Base-by-base conservation (phyloP, 495 filamentous ascomycete genomes). In the Astrothelium subdiscretum region DNA sequence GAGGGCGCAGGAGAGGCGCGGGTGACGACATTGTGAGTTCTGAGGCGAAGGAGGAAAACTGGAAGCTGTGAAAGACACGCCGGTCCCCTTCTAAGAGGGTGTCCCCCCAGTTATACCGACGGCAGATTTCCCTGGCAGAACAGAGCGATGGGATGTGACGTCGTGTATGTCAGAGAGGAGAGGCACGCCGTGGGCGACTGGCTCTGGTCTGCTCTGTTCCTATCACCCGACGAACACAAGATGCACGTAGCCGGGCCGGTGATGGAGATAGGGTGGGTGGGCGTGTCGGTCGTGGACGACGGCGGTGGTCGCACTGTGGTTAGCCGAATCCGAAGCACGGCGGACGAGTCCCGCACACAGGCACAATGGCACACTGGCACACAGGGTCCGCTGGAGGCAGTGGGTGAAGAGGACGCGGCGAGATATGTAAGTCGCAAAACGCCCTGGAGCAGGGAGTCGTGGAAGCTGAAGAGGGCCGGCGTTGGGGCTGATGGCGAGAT, bases 1-100 rank as follows among this genome's bases (percentile, higher is more conserved):
- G 88, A 42, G 91, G 90, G 51, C 91, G 88, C 38, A 92, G 83
- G 59, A 95, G 83, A 58, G 91, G 90, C 44, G 82, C 83, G 63
- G 88, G 85, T 35, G 88, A 84, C 57, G 88, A 86, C 87, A 94
- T 92, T 67, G 79, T 82, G 73, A 64, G 31, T 29, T 18, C 31
- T 29, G 62, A 51, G 18, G 24, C n/a, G 22, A 20, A 24, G 57
- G 35, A 22, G 57, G 6, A 10, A 12, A 24, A 12, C 20, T n/a
- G n/a, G 48, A 54, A 27, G 48, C 20, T 54, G 22, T 29, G 2
- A 27, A 26, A 54, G 24, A 54, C 6, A 54, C 48, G 29, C 48
- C 48, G 15, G 48, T 54, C 48, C 22, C 48, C 48, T 12, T 8
- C 15, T 24, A 5, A 54, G 5, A 29, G 48, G 22, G 24, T 24